Evolutionary conservation across 176 grass and related monocot species (phyloP).

Genomic region (Saccharum officinarum): DNA sequence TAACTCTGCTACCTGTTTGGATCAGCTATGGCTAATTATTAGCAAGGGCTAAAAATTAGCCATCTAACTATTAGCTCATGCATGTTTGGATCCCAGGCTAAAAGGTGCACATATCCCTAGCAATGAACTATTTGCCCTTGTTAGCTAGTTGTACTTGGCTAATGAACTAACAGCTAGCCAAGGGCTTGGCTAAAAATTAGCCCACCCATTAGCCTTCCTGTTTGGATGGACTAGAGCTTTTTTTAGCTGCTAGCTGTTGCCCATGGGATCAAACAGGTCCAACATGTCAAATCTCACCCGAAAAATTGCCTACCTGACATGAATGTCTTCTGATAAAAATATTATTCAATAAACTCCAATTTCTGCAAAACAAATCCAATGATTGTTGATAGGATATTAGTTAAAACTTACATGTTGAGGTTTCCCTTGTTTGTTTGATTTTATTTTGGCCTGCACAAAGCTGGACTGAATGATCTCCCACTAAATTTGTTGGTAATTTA

Average conservation of each 20-base stretch:
- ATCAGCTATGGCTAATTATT: neutral
- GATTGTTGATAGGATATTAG: neutral
- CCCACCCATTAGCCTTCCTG: neutral
- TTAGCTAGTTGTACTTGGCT: neutral
- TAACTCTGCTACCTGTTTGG: neutral
- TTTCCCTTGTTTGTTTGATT: neutral
- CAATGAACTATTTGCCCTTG: neutral
- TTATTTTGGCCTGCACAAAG: conserved; percentile 6
- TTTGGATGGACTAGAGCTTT: neutral
- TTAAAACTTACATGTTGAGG: neutral
- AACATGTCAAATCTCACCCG: neutral
- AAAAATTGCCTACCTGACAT: neutral
- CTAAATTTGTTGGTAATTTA: conserved; percentile 22
- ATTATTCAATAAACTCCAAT: neutral
- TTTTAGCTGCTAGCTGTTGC: neutral
- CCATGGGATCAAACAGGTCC: neutral
- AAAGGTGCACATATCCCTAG: neutral
- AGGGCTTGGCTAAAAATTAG: neutral
- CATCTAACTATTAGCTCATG: neutral
- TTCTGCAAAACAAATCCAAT: neutral
- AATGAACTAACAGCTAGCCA: neutral
- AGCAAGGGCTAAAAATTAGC: neutral
- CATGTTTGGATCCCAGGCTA: no score
- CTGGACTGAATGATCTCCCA: neutral
- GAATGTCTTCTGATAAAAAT: neutral